Conservation (phyloP, 164 flowering plant genomes). For the Berberis vulgaris region DNA sequence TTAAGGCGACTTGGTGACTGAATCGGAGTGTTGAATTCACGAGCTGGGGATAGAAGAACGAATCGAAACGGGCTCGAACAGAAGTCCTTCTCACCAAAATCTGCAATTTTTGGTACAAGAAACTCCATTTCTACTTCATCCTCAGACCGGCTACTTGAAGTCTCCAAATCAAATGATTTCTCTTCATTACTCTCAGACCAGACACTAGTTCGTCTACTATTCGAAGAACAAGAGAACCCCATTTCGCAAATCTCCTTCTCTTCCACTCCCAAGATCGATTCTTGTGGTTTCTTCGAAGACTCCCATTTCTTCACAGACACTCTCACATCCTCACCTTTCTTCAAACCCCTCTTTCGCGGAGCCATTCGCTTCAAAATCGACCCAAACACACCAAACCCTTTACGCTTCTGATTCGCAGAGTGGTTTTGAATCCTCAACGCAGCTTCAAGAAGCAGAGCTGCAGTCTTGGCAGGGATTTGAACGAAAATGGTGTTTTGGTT, state of each 20-base stretch:
- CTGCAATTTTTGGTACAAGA: conserved; percentile 1
- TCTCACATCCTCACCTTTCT: no score
- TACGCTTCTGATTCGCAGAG: conserved; percentile 21
- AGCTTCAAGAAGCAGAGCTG: conserved; percentile 62
- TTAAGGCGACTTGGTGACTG: no score
- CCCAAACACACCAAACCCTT: neutral
- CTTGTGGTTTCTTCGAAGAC: neutral
- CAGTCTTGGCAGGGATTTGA: conserved; percentile 56
- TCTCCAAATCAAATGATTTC: conserved; percentile 47
- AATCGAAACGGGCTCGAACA: conserved; percentile 59
- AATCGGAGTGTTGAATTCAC: neutral
- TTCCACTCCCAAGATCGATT: conserved; percentile 3
- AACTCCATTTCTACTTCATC: conserved; percentile 16
- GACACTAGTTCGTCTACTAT: conserved; percentile 38
- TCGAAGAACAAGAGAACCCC: conserved; percentile 29
- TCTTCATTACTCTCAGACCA: conserved; percentile 62
- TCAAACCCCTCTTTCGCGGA: no score
- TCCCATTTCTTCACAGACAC: no score
- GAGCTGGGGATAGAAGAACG: conserved; percentile 30
- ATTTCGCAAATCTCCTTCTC: conserved; percentile 13
- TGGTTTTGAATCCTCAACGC: conserved; percentile 57
- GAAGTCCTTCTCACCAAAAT: conserved; percentile 13
- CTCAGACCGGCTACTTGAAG: conserved; percentile 28
- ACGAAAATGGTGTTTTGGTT: conserved; percentile 34
- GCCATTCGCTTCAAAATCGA: no score